Percentiles rank a stretch among this genome's conserved stretches.
Conservation (phyloP, 257 asterid genomes). For the Dorcoceras hygrometricum region DNA sequence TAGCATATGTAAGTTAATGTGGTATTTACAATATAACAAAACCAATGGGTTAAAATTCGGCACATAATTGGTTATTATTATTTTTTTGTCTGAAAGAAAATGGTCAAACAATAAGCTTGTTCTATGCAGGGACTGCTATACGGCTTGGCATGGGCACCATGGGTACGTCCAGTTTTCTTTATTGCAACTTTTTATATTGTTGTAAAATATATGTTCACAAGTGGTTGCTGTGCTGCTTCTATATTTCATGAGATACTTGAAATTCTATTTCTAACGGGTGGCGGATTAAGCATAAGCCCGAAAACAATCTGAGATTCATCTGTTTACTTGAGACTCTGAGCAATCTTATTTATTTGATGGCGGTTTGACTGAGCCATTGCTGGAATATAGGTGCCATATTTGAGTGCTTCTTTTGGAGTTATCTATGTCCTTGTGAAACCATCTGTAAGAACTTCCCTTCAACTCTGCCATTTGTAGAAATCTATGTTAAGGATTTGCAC, state of each 20-base stretch:
- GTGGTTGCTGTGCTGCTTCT: neutral
- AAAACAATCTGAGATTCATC: neutral
- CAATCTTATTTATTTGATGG: neutral
- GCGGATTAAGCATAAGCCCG: neutral
- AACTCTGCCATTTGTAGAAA: neutral
- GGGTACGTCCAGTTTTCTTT: conserved; percentile 43
- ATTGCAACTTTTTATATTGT: neutral
- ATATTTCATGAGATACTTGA: neutral
- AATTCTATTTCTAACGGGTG: neutral
- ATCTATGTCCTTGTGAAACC: conserved; percentile 87
- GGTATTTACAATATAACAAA: neutral
- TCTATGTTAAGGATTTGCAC: conserved; percentile 6
- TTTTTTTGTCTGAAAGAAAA: conserved; percentile 11
- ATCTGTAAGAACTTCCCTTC: conserved; percentile 53
- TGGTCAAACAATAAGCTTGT: conserved; percentile 19
- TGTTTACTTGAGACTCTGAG: neutral
- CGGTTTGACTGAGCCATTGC: conserved; percentile 23
- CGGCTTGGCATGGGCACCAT: conserved; percentile 96
- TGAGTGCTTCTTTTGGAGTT: conserved; percentile 85
- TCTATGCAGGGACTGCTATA: conserved; percentile 71
- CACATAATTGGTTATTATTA: neutral
- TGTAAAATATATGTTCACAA: neutral
- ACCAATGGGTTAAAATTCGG: neutral
- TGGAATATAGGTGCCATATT: conserved; percentile 68
- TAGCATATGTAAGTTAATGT: conserved; percentile 65